Evolutionary conservation across 2,329 filamentous ascomycete genomes (phyloP).

Genomic region (Fusarium subtropicale): DNA sequence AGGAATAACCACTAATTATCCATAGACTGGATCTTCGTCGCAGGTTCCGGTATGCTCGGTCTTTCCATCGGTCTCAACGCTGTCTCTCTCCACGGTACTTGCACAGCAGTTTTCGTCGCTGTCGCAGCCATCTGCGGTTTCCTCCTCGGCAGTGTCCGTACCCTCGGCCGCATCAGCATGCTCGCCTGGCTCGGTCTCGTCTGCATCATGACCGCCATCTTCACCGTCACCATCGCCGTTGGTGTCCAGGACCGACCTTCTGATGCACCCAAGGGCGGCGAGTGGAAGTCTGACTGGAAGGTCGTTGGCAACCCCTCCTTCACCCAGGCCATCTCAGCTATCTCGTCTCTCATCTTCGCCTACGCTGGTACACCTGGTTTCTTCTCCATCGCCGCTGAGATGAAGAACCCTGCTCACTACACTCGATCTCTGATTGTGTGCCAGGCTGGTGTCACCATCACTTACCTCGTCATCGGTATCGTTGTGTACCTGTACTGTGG

Average conservation of each 20-base stretch:
- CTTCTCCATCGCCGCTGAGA: slow-evolving; percentile 50
- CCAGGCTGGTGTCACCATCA: slow-evolving; percentile 47
- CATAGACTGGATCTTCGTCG: slow-evolving; percentile 36
- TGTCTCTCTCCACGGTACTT: slow-evolving; percentile 53
- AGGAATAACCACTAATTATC: background rate
- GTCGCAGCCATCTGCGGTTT: slow-evolving; percentile 50
- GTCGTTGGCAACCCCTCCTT: slow-evolving; percentile 49
- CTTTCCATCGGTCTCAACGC: slow-evolving; percentile 56
- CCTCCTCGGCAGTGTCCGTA: slow-evolving; percentile 51
- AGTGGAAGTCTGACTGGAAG: slow-evolving; percentile 50
- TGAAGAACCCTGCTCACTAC: slow-evolving; percentile 48
- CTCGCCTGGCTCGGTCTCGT: slow-evolving; percentile 48
- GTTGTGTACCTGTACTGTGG: slow-evolving; percentile 62
- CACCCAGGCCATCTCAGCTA: slow-evolving; percentile 48
- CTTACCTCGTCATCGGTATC: slow-evolving; percentile 51
- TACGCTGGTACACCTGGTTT: slow-evolving; percentile 54
- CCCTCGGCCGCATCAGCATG: slow-evolving; percentile 50
- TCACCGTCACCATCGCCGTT: slow-evolving; percentile 42
- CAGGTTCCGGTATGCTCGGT: slow-evolving; percentile 42
- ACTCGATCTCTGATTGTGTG: slow-evolving; percentile 45
- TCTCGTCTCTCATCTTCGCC: slow-evolving; percentile 53
- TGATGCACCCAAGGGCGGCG: slow-evolving; percentile 27
- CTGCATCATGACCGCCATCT: slow-evolving; percentile 41
- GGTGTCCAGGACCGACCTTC: slow-evolving; percentile 38
- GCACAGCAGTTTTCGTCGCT: slow-evolving; percentile 57